These are phyloP conservation scores for Juncus inflexus DNA, from an alignment of 176 grass and related monocot species.

Conservation along the genomic window DNA sequence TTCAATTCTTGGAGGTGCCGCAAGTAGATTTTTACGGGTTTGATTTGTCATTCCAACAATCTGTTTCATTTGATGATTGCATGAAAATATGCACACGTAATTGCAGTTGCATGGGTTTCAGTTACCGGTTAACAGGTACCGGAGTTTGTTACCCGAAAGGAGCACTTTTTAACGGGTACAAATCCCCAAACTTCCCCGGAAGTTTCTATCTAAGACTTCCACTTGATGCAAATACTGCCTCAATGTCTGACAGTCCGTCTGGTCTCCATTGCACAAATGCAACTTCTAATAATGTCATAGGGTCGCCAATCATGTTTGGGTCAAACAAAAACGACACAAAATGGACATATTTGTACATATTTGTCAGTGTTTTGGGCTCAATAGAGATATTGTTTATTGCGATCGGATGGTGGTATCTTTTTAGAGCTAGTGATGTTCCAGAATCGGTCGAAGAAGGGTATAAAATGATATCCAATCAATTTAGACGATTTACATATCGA, in stretches of 20 bases:
- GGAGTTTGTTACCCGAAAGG: slow-evolving; percentile 48
- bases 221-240: slow-evolving; percentile 27
- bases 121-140: slow-evolving; percentile 30
- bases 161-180: slow-evolving; percentile 50
- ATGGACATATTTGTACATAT: slow-evolving; percentile 47
- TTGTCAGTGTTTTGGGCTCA: slow-evolving; percentile 35
- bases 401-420: slow-evolving; percentile 64
- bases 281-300: slow-evolving; percentile 4
- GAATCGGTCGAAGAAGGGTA: slow-evolving; percentile 56
- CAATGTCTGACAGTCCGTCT: slow-evolving; percentile 14
- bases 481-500: slow-evolving; percentile 52
- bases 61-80: slow-evolving; percentile 47
- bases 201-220: slow-evolving; percentile 54
- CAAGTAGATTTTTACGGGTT: slow-evolving; percentile 54
- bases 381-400: slow-evolving; percentile 44
- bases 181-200: slow-evolving; percentile 36
- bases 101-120: slow-evolving; percentile 45
- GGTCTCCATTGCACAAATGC: slow-evolving; percentile 22
- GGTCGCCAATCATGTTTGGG: slow-evolving; percentile 40
- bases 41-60: slow-evolving; percentile 34
- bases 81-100: slow-evolving; percentile 36
- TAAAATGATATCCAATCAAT: slow-evolving; percentile 49
- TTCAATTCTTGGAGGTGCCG: slow-evolving; percentile 41
- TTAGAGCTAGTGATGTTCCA: slow-evolving; percentile 34
- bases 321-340: slow-evolving; percentile 25